Conservation (phyloP, 1,284 basidiomycete species). For the Porodaedalea pini region DNA sequence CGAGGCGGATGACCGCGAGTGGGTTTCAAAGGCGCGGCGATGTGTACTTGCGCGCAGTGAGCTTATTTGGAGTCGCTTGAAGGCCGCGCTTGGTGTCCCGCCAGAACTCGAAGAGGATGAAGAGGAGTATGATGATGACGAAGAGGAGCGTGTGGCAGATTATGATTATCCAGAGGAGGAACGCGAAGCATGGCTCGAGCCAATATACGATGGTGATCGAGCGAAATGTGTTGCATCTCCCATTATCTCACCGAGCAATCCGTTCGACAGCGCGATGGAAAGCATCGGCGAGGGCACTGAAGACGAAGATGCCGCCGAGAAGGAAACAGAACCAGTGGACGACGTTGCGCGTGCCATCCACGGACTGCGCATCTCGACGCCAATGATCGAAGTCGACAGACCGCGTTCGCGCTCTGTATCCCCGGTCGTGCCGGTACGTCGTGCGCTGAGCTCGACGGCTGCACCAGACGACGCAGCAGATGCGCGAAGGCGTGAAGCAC, state of each 20-base stretch:
- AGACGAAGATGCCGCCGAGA: slow-evolving; percentile 22
- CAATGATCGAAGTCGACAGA: slow-evolving; percentile 19
- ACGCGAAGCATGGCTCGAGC: slow-evolving; percentile 21
- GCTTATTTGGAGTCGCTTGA: slow-evolving; percentile 34
- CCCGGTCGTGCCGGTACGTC: slow-evolving; percentile 2
- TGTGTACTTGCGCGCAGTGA: slow-evolving; percentile 34
- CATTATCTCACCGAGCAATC: slow-evolving; percentile 9
- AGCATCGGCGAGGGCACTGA: slow-evolving; percentile 28
- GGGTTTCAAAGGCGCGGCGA: slow-evolving; percentile 29
- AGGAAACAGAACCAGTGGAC: slow-evolving; percentile 19
- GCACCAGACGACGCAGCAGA: slow-evolving; percentile 10
- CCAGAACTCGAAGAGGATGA: slow-evolving; percentile 29
- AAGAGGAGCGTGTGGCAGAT: slow-evolving; percentile 12
- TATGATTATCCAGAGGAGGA: slow-evolving; percentile 17
- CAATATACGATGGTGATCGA: slow-evolving; percentile 23
- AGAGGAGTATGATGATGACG: slow-evolving; percentile 27
- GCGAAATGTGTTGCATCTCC: slow-evolving; percentile 22
- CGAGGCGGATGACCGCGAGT: slow-evolving; percentile 29
- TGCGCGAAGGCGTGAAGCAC: slow-evolving; percentile 18
- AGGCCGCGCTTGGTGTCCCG: slow-evolving; percentile 34
- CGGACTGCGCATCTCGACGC: slow-evolving; percentile 20
- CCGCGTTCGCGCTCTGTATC: slow-evolving; percentile 17
- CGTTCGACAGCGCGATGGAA: slow-evolving; percentile 24
- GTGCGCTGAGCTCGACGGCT: slow-evolving; percentile 15
- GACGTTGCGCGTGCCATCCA: slow-evolving; percentile 9